These are phyloP conservation scores for Aspergillus sp. DNA, from an alignment of 2,329 filamentous ascomycete genomes.

Conservation along the genomic window DNA sequence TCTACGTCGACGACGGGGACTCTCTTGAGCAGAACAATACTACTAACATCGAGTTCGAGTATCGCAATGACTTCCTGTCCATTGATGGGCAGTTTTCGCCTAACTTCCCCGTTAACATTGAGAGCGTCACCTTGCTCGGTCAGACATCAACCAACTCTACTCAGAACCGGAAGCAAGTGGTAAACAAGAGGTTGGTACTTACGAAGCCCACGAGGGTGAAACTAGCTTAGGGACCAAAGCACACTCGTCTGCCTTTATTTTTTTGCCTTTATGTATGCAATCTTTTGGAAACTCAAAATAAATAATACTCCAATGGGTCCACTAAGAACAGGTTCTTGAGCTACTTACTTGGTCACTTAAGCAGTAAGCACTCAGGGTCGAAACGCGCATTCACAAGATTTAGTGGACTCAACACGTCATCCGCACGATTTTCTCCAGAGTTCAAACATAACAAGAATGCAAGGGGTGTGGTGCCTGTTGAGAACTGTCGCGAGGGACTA, in stretches of 20 bases:
- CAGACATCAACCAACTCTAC: constrained; percentile 16
- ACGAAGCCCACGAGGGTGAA: constrained; percentile 14
- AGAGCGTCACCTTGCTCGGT: constrained; percentile 33
- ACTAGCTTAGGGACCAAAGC: constrained; percentile 7
- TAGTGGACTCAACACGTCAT: background rate
- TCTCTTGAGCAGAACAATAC: constrained; percentile 58
- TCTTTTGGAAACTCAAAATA: background rate
- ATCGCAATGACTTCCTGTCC: constrained; percentile 47
- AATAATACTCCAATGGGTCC: background rate
- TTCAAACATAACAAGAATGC: background rate
- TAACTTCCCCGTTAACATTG: constrained; percentile 28
- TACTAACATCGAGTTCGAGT: constrained; percentile 62
- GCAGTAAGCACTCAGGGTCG: background rate
- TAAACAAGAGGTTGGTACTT: constrained; percentile 22
- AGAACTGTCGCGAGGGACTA: background rate
- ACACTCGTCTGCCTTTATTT: background rate
- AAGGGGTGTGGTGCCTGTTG: background rate
- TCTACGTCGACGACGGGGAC: constrained; percentile 79
- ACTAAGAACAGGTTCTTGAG: background rate
- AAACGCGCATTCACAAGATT: background rate
- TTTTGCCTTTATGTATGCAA: background rate
- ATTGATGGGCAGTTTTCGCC: constrained; percentile 31
- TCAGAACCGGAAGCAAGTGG: constrained; percentile 22
- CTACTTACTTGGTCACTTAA: background rate
- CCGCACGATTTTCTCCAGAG: background rate